Evolutionary conservation across 306 rosid species (phyloP).

Genomic region (Acacia acuminata): DNA sequence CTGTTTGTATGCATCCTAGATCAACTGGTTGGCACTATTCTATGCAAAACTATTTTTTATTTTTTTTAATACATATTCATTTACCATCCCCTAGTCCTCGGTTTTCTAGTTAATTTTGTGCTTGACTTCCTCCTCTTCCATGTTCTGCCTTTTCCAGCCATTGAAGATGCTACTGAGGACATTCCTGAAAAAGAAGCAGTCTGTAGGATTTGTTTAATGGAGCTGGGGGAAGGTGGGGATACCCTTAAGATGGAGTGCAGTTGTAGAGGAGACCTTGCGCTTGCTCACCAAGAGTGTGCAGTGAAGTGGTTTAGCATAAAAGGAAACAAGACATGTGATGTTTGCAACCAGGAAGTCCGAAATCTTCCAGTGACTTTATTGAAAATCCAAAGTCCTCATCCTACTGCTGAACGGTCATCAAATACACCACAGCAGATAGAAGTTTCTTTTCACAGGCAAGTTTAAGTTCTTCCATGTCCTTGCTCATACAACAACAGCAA

Average conservation of each 20-base stretch:
- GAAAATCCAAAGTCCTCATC: conserved; percentile 55
- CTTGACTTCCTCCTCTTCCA: conserved; percentile 7
- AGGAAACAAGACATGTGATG: conserved; percentile 89
- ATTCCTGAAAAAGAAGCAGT: conserved; percentile 97
- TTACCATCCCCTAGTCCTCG: background rate
- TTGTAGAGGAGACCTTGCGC: conserved; percentile 96
- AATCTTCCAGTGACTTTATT: conserved; percentile 83
- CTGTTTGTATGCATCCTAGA: background rate
- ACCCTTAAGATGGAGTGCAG: conserved; percentile 93
- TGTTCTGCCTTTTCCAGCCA: conserved; percentile 45
- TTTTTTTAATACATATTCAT: background rate
- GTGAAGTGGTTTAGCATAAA: conserved; percentile 94
- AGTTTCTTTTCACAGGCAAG: conserved; percentile 58
- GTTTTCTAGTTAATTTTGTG: conserved; percentile 6
- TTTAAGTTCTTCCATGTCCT: conserved; percentile 2
- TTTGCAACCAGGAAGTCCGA: conserved; percentile 79
- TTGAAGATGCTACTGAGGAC: conserved; percentile 74
- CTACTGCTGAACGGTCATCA: conserved; percentile 39
- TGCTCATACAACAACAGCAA: no score
- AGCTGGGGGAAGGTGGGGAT: conserved; percentile 80
- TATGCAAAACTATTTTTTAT: background rate
- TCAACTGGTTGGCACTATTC: background rate
- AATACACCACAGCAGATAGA: conserved; percentile 46
- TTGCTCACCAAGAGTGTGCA: conserved; percentile 93
- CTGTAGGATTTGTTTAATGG: conserved; percentile 85